Conservation (phyloP, 352 stramenopile genomes). For the Thraustochytrium sp. region DNA sequence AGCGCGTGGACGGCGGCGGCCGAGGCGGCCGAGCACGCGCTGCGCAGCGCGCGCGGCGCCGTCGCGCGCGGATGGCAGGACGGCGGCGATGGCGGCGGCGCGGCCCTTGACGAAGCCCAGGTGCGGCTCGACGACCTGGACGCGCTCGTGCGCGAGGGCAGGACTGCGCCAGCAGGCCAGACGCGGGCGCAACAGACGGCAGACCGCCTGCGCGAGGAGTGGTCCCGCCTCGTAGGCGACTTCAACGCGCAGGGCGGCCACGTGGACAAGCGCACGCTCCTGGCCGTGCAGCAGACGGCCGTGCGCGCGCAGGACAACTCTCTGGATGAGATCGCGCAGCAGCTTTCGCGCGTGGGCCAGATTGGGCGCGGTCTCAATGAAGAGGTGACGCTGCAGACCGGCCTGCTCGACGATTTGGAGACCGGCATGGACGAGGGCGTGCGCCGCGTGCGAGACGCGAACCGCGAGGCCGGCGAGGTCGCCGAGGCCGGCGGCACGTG, state of each 20-base stretch:
- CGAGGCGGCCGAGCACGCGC: background rate
- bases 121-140: conserved; percentile 9
- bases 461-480: conserved; percentile 1
- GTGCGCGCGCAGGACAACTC: conserved; percentile 1
- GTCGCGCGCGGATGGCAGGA: background rate
- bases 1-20: background rate
- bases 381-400: conserved; percentile 11
- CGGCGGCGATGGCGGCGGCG: background rate
- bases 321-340: conserved; percentile 1
- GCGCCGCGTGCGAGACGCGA: background rate
- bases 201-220: background rate
- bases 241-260: background rate
- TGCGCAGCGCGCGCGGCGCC: background rate
- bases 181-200: background rate
- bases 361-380: conserved; percentile 19
- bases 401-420: conserved; percentile 12
- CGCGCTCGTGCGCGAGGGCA: background rate
- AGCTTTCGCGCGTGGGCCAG: conserved; percentile 19
- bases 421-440: background rate
- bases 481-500: background rate
- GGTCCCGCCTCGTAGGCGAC: background rate
- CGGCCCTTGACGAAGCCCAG: background rate
- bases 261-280: background rate
- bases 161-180: background rate
- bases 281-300: conserved; percentile 5